Evolutionary conservation across 805 yeast genomes (phyloP).

Genomic region (Starmerella floris): DNA sequence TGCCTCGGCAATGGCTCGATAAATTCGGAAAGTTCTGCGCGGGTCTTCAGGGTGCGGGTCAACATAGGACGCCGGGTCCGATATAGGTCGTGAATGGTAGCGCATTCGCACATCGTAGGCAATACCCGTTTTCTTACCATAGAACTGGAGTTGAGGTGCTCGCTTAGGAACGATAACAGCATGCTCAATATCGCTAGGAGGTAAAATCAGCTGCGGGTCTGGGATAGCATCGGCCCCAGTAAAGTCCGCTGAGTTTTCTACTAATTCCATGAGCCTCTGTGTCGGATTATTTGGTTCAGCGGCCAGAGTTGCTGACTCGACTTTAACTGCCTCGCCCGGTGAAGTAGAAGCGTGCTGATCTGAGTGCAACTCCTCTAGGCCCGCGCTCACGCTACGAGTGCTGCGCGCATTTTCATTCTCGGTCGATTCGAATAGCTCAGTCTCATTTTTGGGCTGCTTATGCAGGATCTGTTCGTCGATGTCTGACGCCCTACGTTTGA

Average conservation of each 20-base stretch:
- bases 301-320: too few relatives aligned
- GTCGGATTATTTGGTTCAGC: too few relatives aligned
- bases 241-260: neutral
- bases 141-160: slow-evolving; percentile 52
- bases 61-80: slow-evolving; percentile 81
- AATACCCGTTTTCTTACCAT: slow-evolving; percentile 64
- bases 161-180: slow-evolving; percentile 18
- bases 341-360: too few relatives aligned
- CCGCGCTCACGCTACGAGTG: too few relatives aligned
- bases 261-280: neutral
- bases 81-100: slow-evolving; percentile 87
- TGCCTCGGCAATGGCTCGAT: slow-evolving; percentile 85
- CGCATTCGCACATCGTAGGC: slow-evolving; percentile 97
- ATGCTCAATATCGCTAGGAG: slow-evolving; percentile 3
- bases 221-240: neutral
- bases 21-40: slow-evolving; percentile 82
- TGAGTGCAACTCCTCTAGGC: too few relatives aligned
- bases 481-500: neutral
- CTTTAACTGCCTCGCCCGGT: too few relatives aligned
- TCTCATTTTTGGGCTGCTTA: neutral
- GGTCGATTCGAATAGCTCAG: too few relatives aligned
- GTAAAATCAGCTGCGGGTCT: neutral
- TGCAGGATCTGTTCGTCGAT: neutral
- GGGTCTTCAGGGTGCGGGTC: slow-evolving; percentile 99
- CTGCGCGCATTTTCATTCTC: too few relatives aligned